Conservation (phyloP, 1,284 basidiomycete species). For the Coniferiporia sulphurascens region DNA sequence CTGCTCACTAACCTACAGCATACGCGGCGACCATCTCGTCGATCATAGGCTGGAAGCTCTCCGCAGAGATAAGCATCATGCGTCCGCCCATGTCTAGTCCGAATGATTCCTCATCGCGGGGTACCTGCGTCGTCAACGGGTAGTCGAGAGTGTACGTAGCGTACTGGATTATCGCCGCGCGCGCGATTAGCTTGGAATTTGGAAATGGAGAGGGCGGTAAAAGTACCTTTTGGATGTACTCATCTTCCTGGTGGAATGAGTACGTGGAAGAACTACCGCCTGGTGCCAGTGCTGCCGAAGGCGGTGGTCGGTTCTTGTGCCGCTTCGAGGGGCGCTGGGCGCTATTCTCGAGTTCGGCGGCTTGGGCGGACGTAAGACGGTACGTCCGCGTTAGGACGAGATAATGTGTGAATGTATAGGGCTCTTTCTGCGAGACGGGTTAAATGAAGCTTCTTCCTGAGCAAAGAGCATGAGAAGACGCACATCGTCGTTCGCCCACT, state of each 20-base stretch:
- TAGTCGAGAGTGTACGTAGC: conserved; percentile 64
- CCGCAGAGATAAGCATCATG: conserved; percentile 63
- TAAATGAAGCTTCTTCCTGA: too few relatives aligned
- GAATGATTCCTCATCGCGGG: conserved; percentile 68
- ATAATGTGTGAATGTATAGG: conserved; percentile 67
- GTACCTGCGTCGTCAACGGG: conserved; percentile 54
- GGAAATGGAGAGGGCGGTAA: not conserved
- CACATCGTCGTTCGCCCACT: conserved; percentile 61
- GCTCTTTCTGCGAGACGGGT: conserved; percentile 45
- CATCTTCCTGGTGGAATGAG: conserved; percentile 86
- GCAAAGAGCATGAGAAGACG: conserved; percentile 22
- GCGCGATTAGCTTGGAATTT: not conserved
- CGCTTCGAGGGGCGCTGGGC: conserved; percentile 34
- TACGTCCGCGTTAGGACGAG: conserved; percentile 75
- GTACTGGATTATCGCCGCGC: conserved; percentile 36
- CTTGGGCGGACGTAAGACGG: conserved; percentile 57
- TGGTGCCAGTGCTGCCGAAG: conserved; percentile 38
- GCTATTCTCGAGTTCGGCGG: conserved; percentile 36
- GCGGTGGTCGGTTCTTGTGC: conserved; percentile 31
- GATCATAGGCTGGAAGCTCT: conserved; percentile 38
- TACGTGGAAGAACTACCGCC: conserved; percentile 33
- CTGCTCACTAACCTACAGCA: conserved; percentile 15
- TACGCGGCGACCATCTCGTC: conserved; percentile 34
- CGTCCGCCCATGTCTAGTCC: conserved; percentile 77
- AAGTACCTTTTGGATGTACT: conserved; percentile 59